Base-by-base conservation (phyloP, 495 filamentous ascomycete species). In the Clohesyomyces aquaticus region DNA sequence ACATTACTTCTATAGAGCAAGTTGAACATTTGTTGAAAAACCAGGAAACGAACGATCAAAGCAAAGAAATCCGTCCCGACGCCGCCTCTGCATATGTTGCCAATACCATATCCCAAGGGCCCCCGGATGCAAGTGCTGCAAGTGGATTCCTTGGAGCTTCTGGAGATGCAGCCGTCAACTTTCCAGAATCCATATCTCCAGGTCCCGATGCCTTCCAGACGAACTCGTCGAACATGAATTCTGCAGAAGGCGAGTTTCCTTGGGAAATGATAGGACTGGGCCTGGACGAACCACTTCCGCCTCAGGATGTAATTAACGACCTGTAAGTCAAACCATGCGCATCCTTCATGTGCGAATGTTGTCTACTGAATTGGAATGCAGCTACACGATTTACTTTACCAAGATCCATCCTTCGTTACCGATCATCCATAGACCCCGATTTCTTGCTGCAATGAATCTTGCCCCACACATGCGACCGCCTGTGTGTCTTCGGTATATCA, bases 261-360 rank as follows among this genome's bases (percentile, higher is more conserved):
- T 96, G 91, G 93, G 93, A 97, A 69, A 90, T 99, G 88, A 95
- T 99, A 53, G 87, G 90, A 25, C 75, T 99, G 53, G 95, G 93
- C 16, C 73, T 99, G 57, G 92, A 97, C 62, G 94, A 99, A 72
- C 90, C 95, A 52, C 78, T 98, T 29, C 94, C 94, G 0, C 80
- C 84, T 9, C 91, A 90, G 68, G 93, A 96, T 59, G 88, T 91
- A 9, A 89, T 96, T 54, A 89, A 96, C 71, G 91, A 96, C 70
- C 74, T 99, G 91, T 96, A 82, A 71, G 85, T 43, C 16, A 22
- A 26, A 4, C 12, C 12, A 14, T 21, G 12, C 14, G 11, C 19
- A 6, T 14, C 22, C 53, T 14, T 38, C 6, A 8, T 51, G 29
- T 19, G 11, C 18, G n/a, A n/a, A n/a, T n/a, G n/a, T n/a, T 23